Conservation (phyloP, 2,329 filamentous ascomycete species). For the Pseudogymnoascus verrucosus region DNA sequence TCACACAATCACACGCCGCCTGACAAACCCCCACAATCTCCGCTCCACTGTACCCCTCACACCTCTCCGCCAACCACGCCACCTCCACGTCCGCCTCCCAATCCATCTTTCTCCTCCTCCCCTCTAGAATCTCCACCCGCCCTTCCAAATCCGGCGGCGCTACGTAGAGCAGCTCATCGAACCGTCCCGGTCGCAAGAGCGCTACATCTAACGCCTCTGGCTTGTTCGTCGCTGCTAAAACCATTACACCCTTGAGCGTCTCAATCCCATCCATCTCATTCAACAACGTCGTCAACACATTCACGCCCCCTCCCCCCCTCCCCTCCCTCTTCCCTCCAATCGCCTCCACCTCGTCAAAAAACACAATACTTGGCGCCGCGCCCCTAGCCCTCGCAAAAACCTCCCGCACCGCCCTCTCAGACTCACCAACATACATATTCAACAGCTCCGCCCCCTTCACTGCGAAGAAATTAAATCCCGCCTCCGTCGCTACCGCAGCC, state of each 20-base stretch:
- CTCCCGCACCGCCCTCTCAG: slow-evolving; percentile 75
- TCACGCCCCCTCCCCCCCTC: slow-evolving; percentile 52
- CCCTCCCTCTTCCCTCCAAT: slow-evolving; percentile 48
- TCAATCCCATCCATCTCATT: slow-evolving; percentile 97
- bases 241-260: slow-evolving; percentile 69
- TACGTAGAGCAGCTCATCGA: slow-evolving; percentile 80
- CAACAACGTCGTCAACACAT: slow-evolving; percentile 80
- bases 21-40: slow-evolving; percentile 62
- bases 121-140: slow-evolving; percentile 65
- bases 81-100: slow-evolving; percentile 59
- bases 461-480: slow-evolving; percentile 85
- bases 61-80: slow-evolving; percentile 50
- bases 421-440: slow-evolving; percentile 96
- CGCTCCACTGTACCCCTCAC: slow-evolving; percentile 77
- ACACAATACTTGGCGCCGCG: slow-evolving; percentile 87
- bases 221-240: slow-evolving; percentile 86
- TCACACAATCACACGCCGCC: slow-evolving; percentile 39
- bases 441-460: slow-evolving; percentile 90
- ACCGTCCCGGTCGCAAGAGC: slow-evolving; percentile 74
- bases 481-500: slow-evolving; percentile 84
- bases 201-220: slow-evolving; percentile 81
- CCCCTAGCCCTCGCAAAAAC: slow-evolving; percentile 78
- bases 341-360: slow-evolving; percentile 93
- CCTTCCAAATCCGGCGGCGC: slow-evolving; percentile 68
- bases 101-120: slow-evolving; percentile 54